Evolutionary conservation across 345 rosid species (phyloP), one percentile per base, ranked within the genome.

Genomic region (Citrus trifoliata): DNA sequence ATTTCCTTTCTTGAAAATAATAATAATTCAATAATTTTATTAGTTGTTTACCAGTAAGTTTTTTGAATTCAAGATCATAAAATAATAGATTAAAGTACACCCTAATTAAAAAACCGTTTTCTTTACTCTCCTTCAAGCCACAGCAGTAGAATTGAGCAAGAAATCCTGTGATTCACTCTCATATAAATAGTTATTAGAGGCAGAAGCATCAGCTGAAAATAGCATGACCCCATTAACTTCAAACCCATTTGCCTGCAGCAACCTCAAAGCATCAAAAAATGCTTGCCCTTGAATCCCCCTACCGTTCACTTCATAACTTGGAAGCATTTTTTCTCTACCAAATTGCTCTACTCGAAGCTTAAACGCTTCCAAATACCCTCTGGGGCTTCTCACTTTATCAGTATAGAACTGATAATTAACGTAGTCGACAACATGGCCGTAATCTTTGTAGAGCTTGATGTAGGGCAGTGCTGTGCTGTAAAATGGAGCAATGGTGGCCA

Each of bases 231-330:
- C 90, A 75, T 88, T 86, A 67, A 89, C 82, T 7, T 70, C 75
- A 25, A 84, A 87, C 7, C 88, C 90, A 51, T 83, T 84, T 18
- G 35, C 74, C 76, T 85, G 79, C 79, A 87, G 60, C 70, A 88
- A 75, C 18, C 6, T 74, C 73, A 91, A 79, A 14, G 93, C 86
- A 32, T 85, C 81, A 51, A 89, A 88, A 71, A 91, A 89, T 0
- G 76, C 82, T 30, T 88, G 89, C 66, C 95, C 95, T 69, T 89
- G 91, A n/a, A 89, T 89, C 0, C 93, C 94, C 55, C 90, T 85
- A 19, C 91, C 91, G 1, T 89, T 76, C 3, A 86, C 87, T 74
- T 90, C 91, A 67, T 89, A 90, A 82, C 91, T 89, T 0, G 92
- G 87, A 78, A 90, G n/a, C 74, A 89, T 30, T 74, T 89, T 90